Evolutionary conservation across 2,329 filamentous ascomycete species (phyloP).

Genomic region (Phialocephala subalpina): DNA sequence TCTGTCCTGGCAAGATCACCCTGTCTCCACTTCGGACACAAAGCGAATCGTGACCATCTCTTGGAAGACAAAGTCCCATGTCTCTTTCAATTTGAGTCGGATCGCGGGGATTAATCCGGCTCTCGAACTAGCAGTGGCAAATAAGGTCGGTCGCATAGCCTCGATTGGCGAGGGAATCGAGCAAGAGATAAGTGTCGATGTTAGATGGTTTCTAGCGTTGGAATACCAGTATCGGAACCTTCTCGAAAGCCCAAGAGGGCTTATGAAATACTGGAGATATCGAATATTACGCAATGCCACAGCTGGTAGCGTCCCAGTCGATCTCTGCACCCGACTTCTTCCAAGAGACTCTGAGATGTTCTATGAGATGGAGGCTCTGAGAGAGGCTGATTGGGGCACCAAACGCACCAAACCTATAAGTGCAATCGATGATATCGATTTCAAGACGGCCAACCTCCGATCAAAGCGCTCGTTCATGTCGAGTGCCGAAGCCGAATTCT

Average conservation of each 20-base stretch:
- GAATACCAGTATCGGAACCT: slow-evolving; percentile 12
- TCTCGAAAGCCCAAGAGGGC: background rate
- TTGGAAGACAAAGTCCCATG: slow-evolving; percentile 1
- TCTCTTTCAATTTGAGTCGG: background rate
- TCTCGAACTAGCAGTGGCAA: background rate
- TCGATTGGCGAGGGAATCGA: background rate
- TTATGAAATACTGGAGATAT: background rate
- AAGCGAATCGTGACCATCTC: background rate
- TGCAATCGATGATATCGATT: background rate
- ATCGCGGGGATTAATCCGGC: too few species aligned
- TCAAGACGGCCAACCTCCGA: background rate
- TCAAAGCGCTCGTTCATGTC: background rate
- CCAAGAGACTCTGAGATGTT: background rate
- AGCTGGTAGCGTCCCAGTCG: background rate
- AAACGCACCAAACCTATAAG: background rate
- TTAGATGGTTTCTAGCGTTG: background rate
- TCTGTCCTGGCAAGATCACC: background rate
- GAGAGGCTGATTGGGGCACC: background rate
- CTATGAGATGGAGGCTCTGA: background rate
- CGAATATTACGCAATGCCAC: background rate
- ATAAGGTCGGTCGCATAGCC: background rate
- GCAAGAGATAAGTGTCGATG: background rate
- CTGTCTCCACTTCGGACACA: background rate
- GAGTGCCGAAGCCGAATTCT: background rate
- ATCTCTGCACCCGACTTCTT: background rate